phyloP scores from a whole-genome alignment of 805 yeast species.

The Teunomyces funiuensis region DNA sequence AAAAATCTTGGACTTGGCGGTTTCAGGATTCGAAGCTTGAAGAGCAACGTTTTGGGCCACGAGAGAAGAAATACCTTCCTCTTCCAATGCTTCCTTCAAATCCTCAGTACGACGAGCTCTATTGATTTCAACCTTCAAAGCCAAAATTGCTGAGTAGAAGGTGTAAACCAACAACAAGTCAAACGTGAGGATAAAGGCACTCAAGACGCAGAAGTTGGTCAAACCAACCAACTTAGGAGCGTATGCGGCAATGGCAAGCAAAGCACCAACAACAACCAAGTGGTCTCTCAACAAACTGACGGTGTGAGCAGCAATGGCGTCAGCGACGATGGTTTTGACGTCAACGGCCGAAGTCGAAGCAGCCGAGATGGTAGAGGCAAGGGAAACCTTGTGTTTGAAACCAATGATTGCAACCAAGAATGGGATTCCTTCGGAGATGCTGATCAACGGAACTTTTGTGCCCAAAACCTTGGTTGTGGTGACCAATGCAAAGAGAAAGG shows the following conservation, averaged over 20 bases:
- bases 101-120: constrained; percentile 79
- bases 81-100: constrained; percentile 79
- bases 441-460: constrained; percentile 64
- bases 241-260: constrained; percentile 63
- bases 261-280: constrained; percentile 66
- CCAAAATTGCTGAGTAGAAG: constrained; percentile 78
- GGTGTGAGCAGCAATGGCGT: constrained; percentile 43
- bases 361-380: constrained; percentile 58
- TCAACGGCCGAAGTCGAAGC: constrained; percentile 34
- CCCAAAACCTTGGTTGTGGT: constrained; percentile 57
- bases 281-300: constrained; percentile 71
- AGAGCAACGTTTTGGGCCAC: constrained; percentile 73
- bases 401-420: constrained; percentile 91
- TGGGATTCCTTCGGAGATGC: constrained; percentile 88
- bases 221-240: constrained; percentile 71
- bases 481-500: constrained; percentile 73
- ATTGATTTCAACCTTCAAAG: constrained; percentile 85
- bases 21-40: constrained; percentile 34
- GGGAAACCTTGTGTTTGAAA: constrained; percentile 76
- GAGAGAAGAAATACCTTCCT: constrained; percentile 78
- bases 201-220: constrained; percentile 74
- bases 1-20: constrained; percentile 22
- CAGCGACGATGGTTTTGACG: constrained; percentile 42
- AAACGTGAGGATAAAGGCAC: constrained; percentile 64
- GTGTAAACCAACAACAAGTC: constrained; percentile 77